Evolutionary conservation across 2,329 filamentous ascomycete genomes (phyloP).

Genomic region (Passalora sequoiae): DNA sequence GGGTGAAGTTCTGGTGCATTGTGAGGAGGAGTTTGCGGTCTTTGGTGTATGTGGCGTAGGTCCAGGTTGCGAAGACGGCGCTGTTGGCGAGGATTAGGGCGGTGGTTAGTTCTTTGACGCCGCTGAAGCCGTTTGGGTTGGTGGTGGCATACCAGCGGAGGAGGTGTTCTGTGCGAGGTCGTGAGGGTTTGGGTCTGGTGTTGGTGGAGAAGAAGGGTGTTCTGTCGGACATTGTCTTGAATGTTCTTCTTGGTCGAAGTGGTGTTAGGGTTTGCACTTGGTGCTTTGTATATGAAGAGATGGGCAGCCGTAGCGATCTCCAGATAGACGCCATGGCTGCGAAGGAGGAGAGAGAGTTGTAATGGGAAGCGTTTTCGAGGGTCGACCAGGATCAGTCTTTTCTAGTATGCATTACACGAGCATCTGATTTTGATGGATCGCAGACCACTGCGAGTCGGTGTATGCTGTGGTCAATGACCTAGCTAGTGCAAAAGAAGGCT

Average conservation of each 20-base stretch:
- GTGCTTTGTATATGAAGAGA: neutral
- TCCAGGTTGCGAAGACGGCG: constrained; percentile 37
- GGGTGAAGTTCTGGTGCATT: constrained; percentile 30
- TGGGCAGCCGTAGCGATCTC: neutral
- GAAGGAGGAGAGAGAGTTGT: no score
- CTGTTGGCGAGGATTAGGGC: constrained; percentile 39
- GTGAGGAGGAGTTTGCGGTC: constrained; percentile 18
- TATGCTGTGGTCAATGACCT: no score
- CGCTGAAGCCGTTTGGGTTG: neutral
- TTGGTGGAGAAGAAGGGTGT: neutral
- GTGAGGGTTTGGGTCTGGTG: neutral
- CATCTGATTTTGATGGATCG: no score
- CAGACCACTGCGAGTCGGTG: no score
- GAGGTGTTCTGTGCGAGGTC: neutral
- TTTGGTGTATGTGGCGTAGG: constrained; percentile 27
- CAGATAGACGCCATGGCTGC: no score
- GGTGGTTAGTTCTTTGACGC: constrained; percentile 27
- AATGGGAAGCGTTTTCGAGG: no score
- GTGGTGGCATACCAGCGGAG: neutral
- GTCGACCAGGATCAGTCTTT: no score
- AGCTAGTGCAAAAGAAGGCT: no score
- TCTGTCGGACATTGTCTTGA: constrained; percentile 1
- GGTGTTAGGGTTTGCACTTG: neutral
- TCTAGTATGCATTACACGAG: no score
- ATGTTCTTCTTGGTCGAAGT: neutral